Conservation (phyloP, 768 basidiomycete species). For the Trametes cinnabarina region DNA sequence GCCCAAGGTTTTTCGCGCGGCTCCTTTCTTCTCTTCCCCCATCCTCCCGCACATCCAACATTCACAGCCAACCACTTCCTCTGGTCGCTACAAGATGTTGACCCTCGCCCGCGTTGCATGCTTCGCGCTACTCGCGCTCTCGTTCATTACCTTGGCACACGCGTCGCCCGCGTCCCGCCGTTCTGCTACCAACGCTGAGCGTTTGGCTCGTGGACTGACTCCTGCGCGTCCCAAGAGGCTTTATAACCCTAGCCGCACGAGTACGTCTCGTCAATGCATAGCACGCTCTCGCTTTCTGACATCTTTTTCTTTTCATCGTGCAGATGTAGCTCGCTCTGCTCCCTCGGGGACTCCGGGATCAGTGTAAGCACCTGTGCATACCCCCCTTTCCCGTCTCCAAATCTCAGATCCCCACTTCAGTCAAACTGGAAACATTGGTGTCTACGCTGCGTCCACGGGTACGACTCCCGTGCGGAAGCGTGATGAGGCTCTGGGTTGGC, state of each 20-base stretch:
- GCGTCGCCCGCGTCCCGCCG: conserved; percentile 7
- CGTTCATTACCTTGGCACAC: conserved; percentile 11
- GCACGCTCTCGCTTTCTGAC: neutral
- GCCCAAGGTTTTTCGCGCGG: neutral
- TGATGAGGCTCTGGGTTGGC: conserved; percentile 8
- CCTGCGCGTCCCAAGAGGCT: conserved; percentile 16
- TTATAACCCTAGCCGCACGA: conserved; percentile 9
- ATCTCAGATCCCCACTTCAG: too few species aligned
- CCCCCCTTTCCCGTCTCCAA: too few species aligned
- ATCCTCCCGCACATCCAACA: neutral
- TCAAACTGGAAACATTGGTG: conserved; percentile 10
- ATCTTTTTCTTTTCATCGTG: neutral
- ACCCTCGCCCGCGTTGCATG: conserved; percentile 8
- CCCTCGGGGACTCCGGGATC: conserved; percentile 12
- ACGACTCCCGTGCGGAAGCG: conserved; percentile 2
- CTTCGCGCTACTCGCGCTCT: conserved; percentile 16
- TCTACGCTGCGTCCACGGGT: conserved; percentile 4
- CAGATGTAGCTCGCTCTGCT: conserved; percentile 10
- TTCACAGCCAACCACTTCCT: neutral
- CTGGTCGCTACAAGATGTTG: conserved; percentile 7
- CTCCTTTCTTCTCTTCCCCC: neutral
- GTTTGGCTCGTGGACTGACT: conserved; percentile 19
- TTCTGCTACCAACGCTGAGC: conserved; percentile 12
- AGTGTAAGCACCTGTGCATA: conserved; percentile 4
- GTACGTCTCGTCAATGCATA: neutral